Evolutionary conservation across 2,329 filamentous ascomycete species (phyloP).

Genomic region (Acarospora socialis): DNA sequence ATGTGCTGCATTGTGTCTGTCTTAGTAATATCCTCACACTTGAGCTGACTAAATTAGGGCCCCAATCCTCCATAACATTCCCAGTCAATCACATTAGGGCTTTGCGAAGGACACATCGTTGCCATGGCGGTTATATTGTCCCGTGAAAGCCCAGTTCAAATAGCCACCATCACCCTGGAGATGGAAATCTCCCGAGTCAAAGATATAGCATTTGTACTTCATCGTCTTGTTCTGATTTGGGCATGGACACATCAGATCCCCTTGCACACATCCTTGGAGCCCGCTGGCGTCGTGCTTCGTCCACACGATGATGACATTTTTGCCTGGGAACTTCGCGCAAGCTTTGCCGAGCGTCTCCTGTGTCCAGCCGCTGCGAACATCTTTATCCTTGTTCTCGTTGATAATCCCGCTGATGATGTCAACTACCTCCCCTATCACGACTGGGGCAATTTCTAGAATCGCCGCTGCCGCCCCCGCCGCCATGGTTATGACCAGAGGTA

Average conservation of each 20-base stretch:
- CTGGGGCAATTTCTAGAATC: no score
- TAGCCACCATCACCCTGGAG: constrained; percentile 1
- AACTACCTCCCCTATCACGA: neutral
- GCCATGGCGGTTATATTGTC: neutral
- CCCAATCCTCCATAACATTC: no score
- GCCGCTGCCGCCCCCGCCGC: no score
- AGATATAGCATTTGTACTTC: neutral
- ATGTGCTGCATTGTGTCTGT: no score
- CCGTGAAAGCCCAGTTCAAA: constrained; percentile 3
- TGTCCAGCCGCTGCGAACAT: neutral
- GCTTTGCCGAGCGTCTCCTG: neutral
- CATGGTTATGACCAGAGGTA: no score
- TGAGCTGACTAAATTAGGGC: no score
- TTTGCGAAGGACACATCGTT: neutral
- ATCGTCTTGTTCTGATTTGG: neutral
- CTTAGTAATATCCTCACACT: no score
- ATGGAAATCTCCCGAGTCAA: neutral
- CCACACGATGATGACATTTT: neutral
- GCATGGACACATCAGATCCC: no score
- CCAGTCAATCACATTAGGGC: neutral
- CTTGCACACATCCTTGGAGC: neutral
- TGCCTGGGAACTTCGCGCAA: neutral
- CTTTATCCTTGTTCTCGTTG: neutral
- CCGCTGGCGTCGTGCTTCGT: neutral
- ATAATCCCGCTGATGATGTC: neutral